These are phyloP conservation scores for Leccinum pellstonianum DNA, from an alignment of 768 basidiomycete genomes.

Conservation along the genomic window DNA sequence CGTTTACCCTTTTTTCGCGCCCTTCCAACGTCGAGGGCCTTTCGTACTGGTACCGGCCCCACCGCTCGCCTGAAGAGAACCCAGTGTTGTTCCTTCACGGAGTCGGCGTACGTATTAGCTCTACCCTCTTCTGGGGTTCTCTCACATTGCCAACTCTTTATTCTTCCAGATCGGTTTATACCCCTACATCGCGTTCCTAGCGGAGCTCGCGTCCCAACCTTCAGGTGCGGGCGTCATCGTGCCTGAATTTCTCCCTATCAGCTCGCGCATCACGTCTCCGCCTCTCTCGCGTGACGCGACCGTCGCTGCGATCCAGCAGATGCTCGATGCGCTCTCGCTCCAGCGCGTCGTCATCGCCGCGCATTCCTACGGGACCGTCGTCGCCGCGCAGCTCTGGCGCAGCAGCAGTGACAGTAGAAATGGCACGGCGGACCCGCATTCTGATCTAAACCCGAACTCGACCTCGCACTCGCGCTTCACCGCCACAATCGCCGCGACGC, in stretches of 20 bases:
- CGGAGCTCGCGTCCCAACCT: slow-evolving; percentile 41
- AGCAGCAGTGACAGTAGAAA: slow-evolving; percentile 12
- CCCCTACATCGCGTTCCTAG: slow-evolving; percentile 54
- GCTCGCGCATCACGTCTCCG: slow-evolving; percentile 56
- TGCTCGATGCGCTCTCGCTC: slow-evolving; percentile 45
- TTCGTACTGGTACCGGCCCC: slow-evolving; percentile 51
- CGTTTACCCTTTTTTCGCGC: slow-evolving; percentile 44
- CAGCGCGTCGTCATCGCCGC: slow-evolving; percentile 44
- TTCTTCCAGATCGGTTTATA: slow-evolving; percentile 55
- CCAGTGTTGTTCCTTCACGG: slow-evolving; percentile 69
- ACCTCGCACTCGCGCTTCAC: slow-evolving; percentile 18
- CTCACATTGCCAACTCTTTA: not conserved
- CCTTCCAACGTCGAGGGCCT: slow-evolving; percentile 35
- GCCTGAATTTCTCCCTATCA: slow-evolving; percentile 59
- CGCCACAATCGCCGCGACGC: slow-evolving; percentile 39
- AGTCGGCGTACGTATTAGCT: slow-evolving; percentile 48
- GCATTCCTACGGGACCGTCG: slow-evolving; percentile 64
- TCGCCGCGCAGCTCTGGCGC: slow-evolving; percentile 54
- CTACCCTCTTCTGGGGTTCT: not conserved
- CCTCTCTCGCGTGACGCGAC: slow-evolving; percentile 43
- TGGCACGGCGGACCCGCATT: not conserved
- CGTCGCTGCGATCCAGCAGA: slow-evolving; percentile 41
- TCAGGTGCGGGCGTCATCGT: slow-evolving; percentile 58
- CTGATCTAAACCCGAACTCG: not conserved
- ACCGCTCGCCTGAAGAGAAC: slow-evolving; percentile 43